Conservation (phyloP, 2,329 filamentous ascomycete species). For the Colletotrichum simmondsii region DNA sequence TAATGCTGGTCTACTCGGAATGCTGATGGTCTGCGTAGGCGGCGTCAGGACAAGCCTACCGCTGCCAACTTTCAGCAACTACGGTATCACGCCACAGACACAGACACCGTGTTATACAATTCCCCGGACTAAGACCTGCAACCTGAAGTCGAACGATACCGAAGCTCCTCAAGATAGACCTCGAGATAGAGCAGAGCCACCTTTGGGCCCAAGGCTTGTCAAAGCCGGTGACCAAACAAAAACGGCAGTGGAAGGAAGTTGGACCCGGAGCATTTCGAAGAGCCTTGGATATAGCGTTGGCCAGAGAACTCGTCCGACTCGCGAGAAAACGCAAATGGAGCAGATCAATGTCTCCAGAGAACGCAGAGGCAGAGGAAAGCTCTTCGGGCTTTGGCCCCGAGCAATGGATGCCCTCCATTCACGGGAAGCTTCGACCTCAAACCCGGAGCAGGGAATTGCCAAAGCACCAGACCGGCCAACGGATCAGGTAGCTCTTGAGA, state of each 20-base stretch:
- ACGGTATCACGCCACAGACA: background rate
- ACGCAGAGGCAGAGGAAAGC: background rate
- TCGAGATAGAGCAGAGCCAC: no score
- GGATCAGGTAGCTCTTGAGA: background rate
- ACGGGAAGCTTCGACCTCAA: background rate
- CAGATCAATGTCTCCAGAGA: background rate
- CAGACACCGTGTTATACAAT: background rate
- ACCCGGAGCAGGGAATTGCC: background rate
- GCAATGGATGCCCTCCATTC: background rate
- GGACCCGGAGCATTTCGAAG: background rate
- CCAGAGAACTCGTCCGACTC: background rate
- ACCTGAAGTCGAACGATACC: background rate
- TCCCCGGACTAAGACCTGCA: background rate
- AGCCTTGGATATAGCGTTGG: no score
- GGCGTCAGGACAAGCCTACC: background rate
- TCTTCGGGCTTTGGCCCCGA: background rate
- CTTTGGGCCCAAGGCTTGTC: background rate
- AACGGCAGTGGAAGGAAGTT: no score
- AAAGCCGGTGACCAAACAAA: no score
- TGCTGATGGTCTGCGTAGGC: background rate
- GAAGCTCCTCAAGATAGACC: background rate
- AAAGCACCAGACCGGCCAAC: background rate
- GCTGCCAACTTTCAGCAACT: background rate
- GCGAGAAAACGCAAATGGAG: background rate
- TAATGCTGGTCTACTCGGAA: no score